Evolutionary conservation across 2,329 filamentous ascomycete genomes (phyloP), one percentile per base, ranked within the genome.

Genomic region (Hymenoscyphus fraxineus): DNA sequence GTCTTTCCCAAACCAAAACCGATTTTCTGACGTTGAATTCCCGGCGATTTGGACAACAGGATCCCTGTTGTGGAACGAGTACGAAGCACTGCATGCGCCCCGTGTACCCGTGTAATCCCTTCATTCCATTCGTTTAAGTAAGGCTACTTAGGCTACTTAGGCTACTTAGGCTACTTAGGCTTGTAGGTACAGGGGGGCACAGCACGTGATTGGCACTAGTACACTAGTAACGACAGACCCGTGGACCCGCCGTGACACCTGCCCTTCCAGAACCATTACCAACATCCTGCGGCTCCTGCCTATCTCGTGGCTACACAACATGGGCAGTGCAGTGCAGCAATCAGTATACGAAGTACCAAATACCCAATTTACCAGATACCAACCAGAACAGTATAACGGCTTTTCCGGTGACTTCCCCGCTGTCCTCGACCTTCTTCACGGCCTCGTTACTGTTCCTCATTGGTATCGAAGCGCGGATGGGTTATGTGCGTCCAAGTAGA

Each of bases 1-100:
- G 47, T 54, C 22, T 54, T 54, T 13, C 22, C 22, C 47, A 54
- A 54, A 54, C 22, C 47, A 54, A 54, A 54, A 54, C 13, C n/a
- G 47, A 22, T 54, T 54, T 54, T 22, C 19, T 54, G 47, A 22
- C 47, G 47, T 54, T 54, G n/a, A 54, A 54, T 22, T 54, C 47
- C 47, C 47, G 47, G 47, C 47, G 47, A 54, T 54, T 22, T 54
- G 47, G 47, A 54, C 47, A 54, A 27, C 47, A 54, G 22, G 19
- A 54, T 27, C 47, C 47, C 19, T 54, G 47, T 12, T 27, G 47
- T 54, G 47, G 19, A 54, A n/a, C 47, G 12, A 27, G 47, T 54
- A 35, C 27, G 27, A 27, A 35, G 35, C 35, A 10, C 35, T 35
- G 6, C 4, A 35, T 6, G 6, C 35, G 47, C 47, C 10, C 47